phyloP scores from a whole-genome alignment of 257 asterid species.

The Buddleja alternifolia region DNA sequence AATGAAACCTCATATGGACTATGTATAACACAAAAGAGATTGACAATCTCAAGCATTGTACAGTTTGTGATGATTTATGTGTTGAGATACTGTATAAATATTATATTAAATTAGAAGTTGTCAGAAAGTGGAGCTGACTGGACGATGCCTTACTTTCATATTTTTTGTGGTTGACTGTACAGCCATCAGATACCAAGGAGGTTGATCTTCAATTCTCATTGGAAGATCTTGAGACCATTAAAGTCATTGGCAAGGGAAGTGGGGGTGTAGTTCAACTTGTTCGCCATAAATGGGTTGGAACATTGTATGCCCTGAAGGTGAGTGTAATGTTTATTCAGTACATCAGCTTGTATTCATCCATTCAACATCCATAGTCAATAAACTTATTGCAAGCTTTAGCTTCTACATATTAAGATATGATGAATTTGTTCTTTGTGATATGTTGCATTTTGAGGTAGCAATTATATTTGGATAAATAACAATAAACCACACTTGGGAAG shows the following conservation, averaged over 20 bases:
- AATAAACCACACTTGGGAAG: neutral
- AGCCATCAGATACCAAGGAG: constrained; percentile 74
- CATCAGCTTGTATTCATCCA: constrained; percentile 10
- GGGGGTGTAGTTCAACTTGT: constrained; percentile 99
- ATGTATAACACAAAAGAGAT: neutral
- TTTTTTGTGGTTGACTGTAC: constrained; percentile 27
- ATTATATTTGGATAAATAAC: too few relatives aligned
- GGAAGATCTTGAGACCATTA: constrained; percentile 95
- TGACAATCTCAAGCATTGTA: constrained; percentile 15
- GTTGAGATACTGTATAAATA: too few relatives aligned
- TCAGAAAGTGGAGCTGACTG: constrained; percentile 28
- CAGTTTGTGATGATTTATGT: constrained; percentile 2
- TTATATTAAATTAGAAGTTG: neutral
- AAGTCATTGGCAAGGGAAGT: constrained; percentile 98
- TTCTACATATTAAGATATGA: neutral
- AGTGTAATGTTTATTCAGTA: constrained; percentile 27
- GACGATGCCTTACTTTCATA: neutral
- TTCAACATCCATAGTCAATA: constrained; percentile 7
- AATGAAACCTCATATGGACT: constrained; percentile 8
- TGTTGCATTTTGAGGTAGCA: too few relatives aligned
- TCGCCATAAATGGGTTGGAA: constrained; percentile 96
- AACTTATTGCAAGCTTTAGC: neutral
- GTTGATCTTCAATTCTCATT: constrained; percentile 84
- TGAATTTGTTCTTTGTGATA: neutral
- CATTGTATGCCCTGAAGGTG: constrained; percentile 91